Evolutionary conservation across 2,329 filamentous ascomycete species (phyloP).

Genomic region (Ophiocordyceps polyrhachis-furcata): DNA sequence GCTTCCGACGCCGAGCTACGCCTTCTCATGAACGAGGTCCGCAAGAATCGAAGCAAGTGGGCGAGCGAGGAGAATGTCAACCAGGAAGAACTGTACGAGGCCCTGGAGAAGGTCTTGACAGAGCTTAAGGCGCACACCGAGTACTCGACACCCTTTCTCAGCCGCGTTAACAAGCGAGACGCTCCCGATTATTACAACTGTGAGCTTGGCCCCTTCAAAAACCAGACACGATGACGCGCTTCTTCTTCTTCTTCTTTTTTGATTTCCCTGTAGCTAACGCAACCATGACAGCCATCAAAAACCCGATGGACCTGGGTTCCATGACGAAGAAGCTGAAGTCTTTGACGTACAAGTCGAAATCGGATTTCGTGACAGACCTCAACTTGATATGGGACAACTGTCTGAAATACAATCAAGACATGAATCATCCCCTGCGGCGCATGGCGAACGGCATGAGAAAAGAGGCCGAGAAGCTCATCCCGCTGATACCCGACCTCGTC

Average conservation of each 20-base stretch:
- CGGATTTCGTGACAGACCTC: constrained; percentile 84
- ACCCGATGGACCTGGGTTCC: constrained; percentile 90
- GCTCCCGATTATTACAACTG: constrained; percentile 87
- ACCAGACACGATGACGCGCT: neutral
- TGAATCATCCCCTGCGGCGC: constrained; percentile 69
- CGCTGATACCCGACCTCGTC: constrained; percentile 80
- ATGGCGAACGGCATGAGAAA: constrained; percentile 95
- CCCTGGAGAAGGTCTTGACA: constrained; percentile 87
- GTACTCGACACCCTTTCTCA: constrained; percentile 89
- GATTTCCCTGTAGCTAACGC: neutral
- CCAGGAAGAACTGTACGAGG: constrained; percentile 95
- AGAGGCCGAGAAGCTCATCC: constrained; percentile 90
- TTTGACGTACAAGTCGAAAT: constrained; percentile 67
- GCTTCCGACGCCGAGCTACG: constrained; percentile 87
- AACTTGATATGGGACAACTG: constrained; percentile 97
- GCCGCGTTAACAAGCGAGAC: constrained; percentile 89
- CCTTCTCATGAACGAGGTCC: constrained; percentile 86
- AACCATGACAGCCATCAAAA: constrained; percentile 56
- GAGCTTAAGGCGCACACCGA: constrained; percentile 95
- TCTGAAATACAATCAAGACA: constrained; percentile 83
- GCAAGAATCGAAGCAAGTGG: constrained; percentile 98
- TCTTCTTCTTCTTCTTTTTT: too few species aligned
- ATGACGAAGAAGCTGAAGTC: constrained; percentile 97
- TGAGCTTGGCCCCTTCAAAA: constrained; percentile 26
- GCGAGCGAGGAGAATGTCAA: constrained; percentile 94